phyloP scores from a whole-genome alignment of 2,329 filamentous ascomycete species.

The Fusarium neocosmosporiellum region DNA sequence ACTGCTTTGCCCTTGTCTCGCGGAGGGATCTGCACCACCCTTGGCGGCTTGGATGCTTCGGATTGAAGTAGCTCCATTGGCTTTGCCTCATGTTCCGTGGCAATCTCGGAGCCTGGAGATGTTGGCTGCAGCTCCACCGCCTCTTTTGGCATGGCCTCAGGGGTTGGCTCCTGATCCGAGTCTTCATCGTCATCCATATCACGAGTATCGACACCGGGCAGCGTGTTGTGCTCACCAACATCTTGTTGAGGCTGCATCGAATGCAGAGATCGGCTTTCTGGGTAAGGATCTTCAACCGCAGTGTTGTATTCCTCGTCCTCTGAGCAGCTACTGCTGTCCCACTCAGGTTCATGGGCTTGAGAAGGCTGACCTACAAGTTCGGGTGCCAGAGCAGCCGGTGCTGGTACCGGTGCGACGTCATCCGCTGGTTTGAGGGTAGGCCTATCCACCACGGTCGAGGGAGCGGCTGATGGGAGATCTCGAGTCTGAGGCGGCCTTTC shows the following conservation, averaged over 20 bases:
- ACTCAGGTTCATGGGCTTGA: neutral
- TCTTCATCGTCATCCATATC: slow-evolving; percentile 25
- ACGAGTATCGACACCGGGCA: slow-evolving; percentile 13
- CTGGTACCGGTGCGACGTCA: neutral
- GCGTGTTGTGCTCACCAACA: slow-evolving; percentile 1
- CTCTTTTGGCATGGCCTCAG: slow-evolving; percentile 14
- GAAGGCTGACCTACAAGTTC: neutral
- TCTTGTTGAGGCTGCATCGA: slow-evolving; percentile 3
- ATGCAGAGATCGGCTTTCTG: neutral
- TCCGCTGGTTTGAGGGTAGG: neutral
- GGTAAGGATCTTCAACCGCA: neutral
- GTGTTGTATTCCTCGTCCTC: slow-evolving; percentile 7
- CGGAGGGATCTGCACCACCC: slow-evolving; percentile 30
- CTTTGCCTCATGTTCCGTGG: slow-evolving; percentile 3
- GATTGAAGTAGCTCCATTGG: slow-evolving; percentile 9
- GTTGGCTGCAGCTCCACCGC: slow-evolving; percentile 3
- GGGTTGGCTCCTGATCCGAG: slow-evolving; percentile 5
- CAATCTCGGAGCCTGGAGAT: neutral
- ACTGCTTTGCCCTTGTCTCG: slow-evolving; percentile 33
- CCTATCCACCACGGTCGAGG: neutral
- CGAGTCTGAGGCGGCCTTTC: slow-evolving; percentile 11
- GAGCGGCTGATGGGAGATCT: neutral
- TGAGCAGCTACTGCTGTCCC: neutral
- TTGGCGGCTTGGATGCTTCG: slow-evolving; percentile 16
- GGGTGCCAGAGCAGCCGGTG: neutral